phyloP scores from a whole-genome alignment of 768 basidiomycete genomes.

The Agaricus sinodeliciosus region DNA sequence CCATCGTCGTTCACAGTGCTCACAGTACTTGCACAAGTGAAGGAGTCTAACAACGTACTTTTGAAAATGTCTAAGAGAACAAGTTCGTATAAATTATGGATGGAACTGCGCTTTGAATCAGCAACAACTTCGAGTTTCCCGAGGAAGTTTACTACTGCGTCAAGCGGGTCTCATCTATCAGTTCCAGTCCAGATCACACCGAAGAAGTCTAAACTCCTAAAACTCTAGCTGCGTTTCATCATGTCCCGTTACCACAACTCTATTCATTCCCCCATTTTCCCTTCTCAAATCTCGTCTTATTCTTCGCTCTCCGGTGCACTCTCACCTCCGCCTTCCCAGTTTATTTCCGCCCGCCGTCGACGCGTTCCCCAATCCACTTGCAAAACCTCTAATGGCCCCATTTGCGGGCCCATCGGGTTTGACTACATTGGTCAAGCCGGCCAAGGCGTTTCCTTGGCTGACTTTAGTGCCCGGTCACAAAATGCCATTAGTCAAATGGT shows the following conservation, averaged over 20 bases:
- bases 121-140: slow-evolving; percentile 7
- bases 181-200: neutral
- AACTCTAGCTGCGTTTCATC: slow-evolving; percentile 4
- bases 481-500: slow-evolving; percentile 10
- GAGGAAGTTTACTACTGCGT: neutral
- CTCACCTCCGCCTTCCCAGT: slow-evolving; percentile 1
- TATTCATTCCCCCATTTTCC: slow-evolving; percentile 8
- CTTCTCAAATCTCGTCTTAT: slow-evolving; percentile 8
- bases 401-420: neutral
- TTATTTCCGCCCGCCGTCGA: slow-evolving; percentile 4
- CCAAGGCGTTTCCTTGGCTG: slow-evolving; percentile 9
- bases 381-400: slow-evolving; percentile 1
- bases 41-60: neutral
- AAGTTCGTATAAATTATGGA: slow-evolving; percentile 5
- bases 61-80: neutral
- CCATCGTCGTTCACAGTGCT: neutral
- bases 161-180: neutral
- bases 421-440: slow-evolving; percentile 8
- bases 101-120: neutral
- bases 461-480: slow-evolving; percentile 5
- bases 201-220: slow-evolving; percentile 5
- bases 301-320: slow-evolving; percentile 9
- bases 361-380: slow-evolving; percentile 3
- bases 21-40: slow-evolving; percentile 4
- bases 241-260: slow-evolving; percentile 8